Percentiles rank a stretch among this genome's conserved stretches.
These are phyloP conservation scores for Eutrema salsugineum DNA, from an alignment of 441 rosid species.

Conservation along the genomic window DNA sequence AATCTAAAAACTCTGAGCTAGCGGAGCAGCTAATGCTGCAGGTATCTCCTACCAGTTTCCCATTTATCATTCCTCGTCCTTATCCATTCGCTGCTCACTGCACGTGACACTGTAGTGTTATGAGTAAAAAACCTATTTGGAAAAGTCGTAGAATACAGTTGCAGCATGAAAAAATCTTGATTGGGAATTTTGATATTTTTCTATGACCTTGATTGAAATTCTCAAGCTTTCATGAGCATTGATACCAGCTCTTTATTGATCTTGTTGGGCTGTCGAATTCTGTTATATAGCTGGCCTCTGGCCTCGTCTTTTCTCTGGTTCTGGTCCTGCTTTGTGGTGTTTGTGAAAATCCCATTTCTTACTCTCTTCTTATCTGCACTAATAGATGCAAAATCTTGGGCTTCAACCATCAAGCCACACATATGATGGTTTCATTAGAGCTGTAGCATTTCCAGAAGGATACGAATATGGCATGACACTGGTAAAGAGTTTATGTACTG, in stretches of 20 bases:
- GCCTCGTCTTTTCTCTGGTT: not conserved
- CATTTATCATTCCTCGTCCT: not conserved
- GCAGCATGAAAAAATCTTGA: not conserved
- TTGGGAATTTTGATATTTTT: not conserved
- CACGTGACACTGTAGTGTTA: not conserved
- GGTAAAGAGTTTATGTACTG: slow-evolving; percentile 42
- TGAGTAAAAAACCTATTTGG: not conserved
- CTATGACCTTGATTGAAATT: not conserved
- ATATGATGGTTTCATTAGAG: slow-evolving; percentile 68
- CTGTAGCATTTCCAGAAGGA: slow-evolving; percentile 48
- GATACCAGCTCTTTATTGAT: not conserved
- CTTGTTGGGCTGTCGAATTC: slow-evolving; percentile 3
- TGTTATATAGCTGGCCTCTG: not conserved
- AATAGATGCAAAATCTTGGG: slow-evolving; percentile 77
- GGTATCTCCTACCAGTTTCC: slow-evolving; percentile 37
- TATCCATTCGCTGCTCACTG: not conserved
- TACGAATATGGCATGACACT: slow-evolving; percentile 51
- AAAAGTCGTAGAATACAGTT: not conserved
- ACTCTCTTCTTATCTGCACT: slow-evolving; percentile 16
- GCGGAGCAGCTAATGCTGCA: slow-evolving; percentile 75
- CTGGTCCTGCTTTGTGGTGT: not conserved
- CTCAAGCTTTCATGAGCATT: slow-evolving; percentile 1
- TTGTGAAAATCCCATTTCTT: slow-evolving; percentile 7
- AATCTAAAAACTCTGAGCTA: slow-evolving; percentile 44
- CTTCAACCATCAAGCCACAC: slow-evolving; percentile 59